These are phyloP conservation scores for Acorus calamus DNA, from an alignment of 106 monocot species.

Conservation along the genomic window DNA sequence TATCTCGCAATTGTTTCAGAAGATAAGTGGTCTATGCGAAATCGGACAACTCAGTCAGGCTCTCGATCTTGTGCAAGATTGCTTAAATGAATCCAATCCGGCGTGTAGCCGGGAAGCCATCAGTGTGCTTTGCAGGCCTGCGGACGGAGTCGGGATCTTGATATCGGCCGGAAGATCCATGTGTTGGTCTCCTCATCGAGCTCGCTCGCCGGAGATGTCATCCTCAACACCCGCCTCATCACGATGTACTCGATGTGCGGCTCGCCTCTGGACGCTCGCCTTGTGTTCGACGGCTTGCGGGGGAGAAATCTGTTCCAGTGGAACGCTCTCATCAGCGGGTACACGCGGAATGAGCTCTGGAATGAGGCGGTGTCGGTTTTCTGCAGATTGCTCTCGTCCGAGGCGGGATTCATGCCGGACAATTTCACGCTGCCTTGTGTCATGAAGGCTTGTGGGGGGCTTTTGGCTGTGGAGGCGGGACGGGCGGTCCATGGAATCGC, in stretches of 20 bases:
- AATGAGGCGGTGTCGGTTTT: conserved; percentile 23
- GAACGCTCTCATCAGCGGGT: conserved; percentile 55
- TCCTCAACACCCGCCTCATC: conserved; percentile 46
- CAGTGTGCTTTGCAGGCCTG: conserved; percentile 22
- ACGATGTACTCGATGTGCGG: conserved; percentile 42
- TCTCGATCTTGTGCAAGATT: conserved; percentile 8
- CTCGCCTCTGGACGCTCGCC: conserved; percentile 20
- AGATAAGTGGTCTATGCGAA: conserved; percentile 15
- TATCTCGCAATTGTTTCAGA: not conserved
- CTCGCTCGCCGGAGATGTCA: conserved; percentile 13
- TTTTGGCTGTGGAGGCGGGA: conserved; percentile 18
- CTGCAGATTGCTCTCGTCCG: conserved; percentile 11
- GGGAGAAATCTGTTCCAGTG: conserved; percentile 41
- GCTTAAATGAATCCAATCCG: not conserved
- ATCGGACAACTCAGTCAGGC: conserved; percentile 14
- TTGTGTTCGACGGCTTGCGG: conserved; percentile 27
- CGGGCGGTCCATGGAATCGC: conserved; percentile 28
- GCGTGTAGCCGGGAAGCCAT: conserved; percentile 5
- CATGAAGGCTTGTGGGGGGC: conserved; percentile 38
- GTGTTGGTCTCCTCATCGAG: conserved; percentile 20
- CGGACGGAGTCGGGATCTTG: conserved; percentile 4
- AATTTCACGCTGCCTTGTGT: conserved; percentile 61
- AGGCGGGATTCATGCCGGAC: conserved; percentile 29
- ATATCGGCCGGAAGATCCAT: conserved; percentile 26
- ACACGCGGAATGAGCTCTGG: conserved; percentile 33